phyloP scores from a whole-genome alignment of 1,284 basidiomycete species.

The Austropuccinia psidii region DNA sequence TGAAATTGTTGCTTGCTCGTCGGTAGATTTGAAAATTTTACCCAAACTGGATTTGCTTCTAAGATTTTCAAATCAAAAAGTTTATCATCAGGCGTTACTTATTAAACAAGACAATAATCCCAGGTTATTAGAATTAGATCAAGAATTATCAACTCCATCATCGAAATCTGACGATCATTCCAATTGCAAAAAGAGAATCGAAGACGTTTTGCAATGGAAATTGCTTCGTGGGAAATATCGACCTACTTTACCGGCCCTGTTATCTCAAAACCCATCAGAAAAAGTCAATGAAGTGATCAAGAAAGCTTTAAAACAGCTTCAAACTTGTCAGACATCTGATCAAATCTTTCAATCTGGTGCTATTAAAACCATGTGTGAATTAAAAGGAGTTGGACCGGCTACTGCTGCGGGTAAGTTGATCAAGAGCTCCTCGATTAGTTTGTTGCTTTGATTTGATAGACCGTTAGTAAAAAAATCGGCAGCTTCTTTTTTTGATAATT shows the following conservation, averaged over 20 bases:
- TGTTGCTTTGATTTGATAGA: background rate
- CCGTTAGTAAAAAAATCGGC: background rate
- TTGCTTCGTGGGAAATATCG: constrained; percentile 7
- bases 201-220: constrained; percentile 22
- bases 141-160: background rate
- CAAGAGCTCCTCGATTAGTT: background rate
- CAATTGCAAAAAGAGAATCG: background rate
- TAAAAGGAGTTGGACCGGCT: constrained; percentile 25
- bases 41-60: no score
- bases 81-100: background rate
- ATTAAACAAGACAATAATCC: background rate
- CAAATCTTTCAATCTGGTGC: background rate
- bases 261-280: constrained; percentile 4
- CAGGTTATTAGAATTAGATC: background rate
- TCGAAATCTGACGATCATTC: background rate
- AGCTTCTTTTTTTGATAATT: background rate
- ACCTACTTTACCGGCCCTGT: background rate
- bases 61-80: background rate
- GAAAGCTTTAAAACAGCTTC: background rate
- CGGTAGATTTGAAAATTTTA: no score
- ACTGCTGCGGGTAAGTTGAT: constrained; percentile 23
- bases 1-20: no score
- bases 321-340: background rate
- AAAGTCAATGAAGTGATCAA: background rate
- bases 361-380: constrained; percentile 6